phyloP scores from a whole-genome alignment of 805 yeast genomes.

The Saturnispora mendoncae region DNA sequence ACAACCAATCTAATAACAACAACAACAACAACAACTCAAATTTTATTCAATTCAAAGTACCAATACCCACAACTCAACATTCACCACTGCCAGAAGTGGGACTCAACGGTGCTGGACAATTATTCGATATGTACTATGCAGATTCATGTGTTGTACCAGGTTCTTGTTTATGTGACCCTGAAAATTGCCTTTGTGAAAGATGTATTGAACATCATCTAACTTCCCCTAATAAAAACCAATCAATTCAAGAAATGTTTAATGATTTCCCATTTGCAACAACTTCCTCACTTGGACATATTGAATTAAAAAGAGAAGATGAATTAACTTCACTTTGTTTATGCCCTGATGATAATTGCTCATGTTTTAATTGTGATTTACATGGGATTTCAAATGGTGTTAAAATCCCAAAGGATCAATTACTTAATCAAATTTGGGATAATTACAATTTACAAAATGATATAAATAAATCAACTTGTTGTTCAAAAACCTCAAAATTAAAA shows the following conservation, averaged over 20 bases:
- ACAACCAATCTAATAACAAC: too few species aligned
- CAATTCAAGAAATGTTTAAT: conserved; percentile 17
- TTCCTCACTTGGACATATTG: conserved; percentile 21
- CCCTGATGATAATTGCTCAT: conserved; percentile 26
- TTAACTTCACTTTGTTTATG: conserved; percentile 21
- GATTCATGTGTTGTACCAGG: conserved; percentile 30
- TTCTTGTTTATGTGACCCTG: conserved; percentile 28
- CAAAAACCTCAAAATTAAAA: neutral
- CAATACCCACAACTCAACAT: neutral
- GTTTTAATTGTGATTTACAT: conserved; percentile 29
- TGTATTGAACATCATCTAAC: conserved; percentile 26
- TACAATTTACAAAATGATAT: too few species aligned
- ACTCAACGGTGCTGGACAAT: neutral
- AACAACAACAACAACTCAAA: too few species aligned
- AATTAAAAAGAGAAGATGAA: conserved; percentile 17
- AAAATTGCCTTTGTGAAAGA: conserved; percentile 24
- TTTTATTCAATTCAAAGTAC: too few species aligned
- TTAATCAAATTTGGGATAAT: neutral
- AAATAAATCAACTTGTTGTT: neutral
- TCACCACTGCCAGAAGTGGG: conserved; percentile 1
- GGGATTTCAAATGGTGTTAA: conserved; percentile 28
- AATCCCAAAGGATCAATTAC: neutral
- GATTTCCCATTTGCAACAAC: conserved; percentile 12
- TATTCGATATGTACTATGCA: conserved; percentile 27
- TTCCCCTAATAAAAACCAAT: too few species aligned